A percentile compares a stretch with the other conserved stretches of the same genome.
Conservation (phyloP, 805 yeast genomes). For the Yamadazyma kitorensis region DNA sequence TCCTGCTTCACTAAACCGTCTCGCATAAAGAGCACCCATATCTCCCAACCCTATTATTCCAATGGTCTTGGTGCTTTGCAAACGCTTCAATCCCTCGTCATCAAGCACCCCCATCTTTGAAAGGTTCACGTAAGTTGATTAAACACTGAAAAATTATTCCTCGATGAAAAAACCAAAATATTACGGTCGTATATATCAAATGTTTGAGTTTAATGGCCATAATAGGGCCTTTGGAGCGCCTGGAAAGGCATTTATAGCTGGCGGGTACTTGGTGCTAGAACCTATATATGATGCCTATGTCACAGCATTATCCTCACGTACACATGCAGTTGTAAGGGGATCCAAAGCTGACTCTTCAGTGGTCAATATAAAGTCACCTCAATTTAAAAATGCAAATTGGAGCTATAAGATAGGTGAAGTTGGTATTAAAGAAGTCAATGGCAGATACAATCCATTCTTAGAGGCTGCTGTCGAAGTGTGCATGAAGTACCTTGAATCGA, state of each 20-base stretch:
- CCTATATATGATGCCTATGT: slow-evolving; percentile 74
- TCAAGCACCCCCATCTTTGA: too few species aligned
- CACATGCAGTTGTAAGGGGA: slow-evolving; percentile 79
- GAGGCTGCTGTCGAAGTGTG: slow-evolving; percentile 59
- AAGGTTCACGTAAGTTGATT: too few species aligned
- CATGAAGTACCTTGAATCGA: slow-evolving; percentile 48
- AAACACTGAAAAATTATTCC: too few species aligned
- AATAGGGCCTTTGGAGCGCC: slow-evolving; percentile 79
- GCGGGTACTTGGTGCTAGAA: slow-evolving; percentile 89
- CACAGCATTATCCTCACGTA: slow-evolving; percentile 83
- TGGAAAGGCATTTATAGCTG: slow-evolving; percentile 91
- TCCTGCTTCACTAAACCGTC: slow-evolving; percentile 72
- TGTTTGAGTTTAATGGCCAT: background rate
- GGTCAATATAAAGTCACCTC: slow-evolving; percentile 66
- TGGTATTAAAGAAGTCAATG: slow-evolving; percentile 26
- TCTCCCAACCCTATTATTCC: slow-evolving; percentile 97
- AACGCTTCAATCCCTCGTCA: slow-evolving; percentile 11
- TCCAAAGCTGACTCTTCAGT: background rate
- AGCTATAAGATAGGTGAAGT: slow-evolving; percentile 33
- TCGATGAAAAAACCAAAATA: too few species aligned
- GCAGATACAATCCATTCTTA: slow-evolving; percentile 66
- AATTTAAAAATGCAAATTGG: slow-evolving; percentile 75
- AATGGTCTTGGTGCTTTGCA: slow-evolving; percentile 47
- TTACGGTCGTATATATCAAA: background rate
- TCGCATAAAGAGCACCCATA: slow-evolving; percentile 91